phyloP scores from a whole-genome alignment of 352 stramenopile species.

The Phytopythium oedochilum region DNA sequence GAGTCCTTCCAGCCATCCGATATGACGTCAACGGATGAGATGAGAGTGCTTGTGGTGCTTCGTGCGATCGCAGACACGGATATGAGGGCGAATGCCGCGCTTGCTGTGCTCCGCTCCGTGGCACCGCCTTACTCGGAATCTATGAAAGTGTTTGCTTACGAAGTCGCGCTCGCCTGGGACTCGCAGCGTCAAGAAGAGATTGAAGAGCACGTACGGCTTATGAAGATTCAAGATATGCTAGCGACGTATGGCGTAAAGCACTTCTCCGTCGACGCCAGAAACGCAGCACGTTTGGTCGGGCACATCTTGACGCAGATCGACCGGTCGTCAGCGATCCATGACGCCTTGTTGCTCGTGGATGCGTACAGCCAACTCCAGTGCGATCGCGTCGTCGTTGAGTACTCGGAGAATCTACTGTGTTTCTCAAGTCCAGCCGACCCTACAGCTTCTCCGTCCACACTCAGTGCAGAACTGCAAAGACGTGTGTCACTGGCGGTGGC shows the following conservation, averaged over 20 bases:
- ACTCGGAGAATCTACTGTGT: conserved; percentile 59
- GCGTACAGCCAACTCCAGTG: conserved; percentile 46
- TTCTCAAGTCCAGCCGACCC: conserved; percentile 2
- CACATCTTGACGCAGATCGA: conserved; percentile 57
- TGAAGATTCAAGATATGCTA: conserved; percentile 80
- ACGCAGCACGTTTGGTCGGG: conserved; percentile 38
- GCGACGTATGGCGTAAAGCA: conserved; percentile 47
- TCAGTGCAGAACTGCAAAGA: conserved; percentile 7
- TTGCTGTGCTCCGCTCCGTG: conserved; percentile 32
- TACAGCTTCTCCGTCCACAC: background rate
- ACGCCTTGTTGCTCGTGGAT: conserved; percentile 60
- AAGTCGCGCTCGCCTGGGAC: conserved; percentile 29
- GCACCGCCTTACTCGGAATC: conserved; percentile 48
- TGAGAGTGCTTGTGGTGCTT: conserved; percentile 23
- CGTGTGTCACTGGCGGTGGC: conserved; percentile 15
- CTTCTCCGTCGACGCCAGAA: conserved; percentile 46
- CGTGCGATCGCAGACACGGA: conserved; percentile 24
- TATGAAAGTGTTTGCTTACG: conserved; percentile 42
- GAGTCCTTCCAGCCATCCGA: conserved; percentile 25
- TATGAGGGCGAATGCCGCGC: conserved; percentile 22
- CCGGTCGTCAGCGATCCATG: conserved; percentile 34
- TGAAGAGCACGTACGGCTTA: conserved; percentile 57
- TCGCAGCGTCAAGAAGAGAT: conserved; percentile 41
- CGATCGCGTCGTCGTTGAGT: conserved; percentile 47
- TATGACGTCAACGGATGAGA: conserved; percentile 18